Conservation (phyloP, 805 yeast genomes). For the Teunomyces stri region DNA sequence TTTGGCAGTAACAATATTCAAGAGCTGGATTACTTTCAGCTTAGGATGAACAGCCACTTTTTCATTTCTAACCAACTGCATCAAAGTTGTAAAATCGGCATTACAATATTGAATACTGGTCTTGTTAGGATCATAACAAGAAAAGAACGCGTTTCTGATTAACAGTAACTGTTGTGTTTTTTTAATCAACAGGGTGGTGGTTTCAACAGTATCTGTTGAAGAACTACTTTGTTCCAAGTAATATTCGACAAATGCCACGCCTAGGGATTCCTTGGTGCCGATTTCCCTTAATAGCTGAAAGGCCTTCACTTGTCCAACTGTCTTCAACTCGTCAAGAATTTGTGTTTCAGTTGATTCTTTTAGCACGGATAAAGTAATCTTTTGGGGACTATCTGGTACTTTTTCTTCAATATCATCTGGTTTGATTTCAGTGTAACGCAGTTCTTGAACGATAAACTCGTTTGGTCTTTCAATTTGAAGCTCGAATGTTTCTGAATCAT, state of each 20-base stretch:
- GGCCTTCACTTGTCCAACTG: constrained; percentile 39
- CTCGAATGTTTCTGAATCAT: constrained; percentile 11
- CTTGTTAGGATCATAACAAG: constrained; percentile 28
- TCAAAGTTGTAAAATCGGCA: constrained; percentile 36
- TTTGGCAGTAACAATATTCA: constrained; percentile 64
- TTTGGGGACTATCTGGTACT: constrained; percentile 44
- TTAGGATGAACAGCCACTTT: constrained; percentile 34
- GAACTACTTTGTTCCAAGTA: constrained; percentile 14
- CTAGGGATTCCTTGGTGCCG: constrained; percentile 50
- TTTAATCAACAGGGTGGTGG: constrained; percentile 12
- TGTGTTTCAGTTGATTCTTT: constrained; percentile 46
- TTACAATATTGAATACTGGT: constrained; percentile 38
- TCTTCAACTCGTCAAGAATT: constrained; percentile 39
- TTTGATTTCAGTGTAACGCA: constrained; percentile 13
- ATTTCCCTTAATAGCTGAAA: constrained; percentile 47
- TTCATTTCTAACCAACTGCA: constrained; percentile 36
- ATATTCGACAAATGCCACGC: constrained; percentile 56
- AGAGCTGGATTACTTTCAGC: constrained; percentile 58
- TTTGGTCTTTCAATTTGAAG: constrained; percentile 28
- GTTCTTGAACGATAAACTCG: constrained; percentile 33
- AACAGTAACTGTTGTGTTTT: constrained; percentile 12
- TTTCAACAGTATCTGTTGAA: constrained; percentile 10
- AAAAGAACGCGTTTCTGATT: constrained; percentile 27
- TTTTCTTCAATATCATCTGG: constrained; percentile 22
- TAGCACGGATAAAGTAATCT: constrained; percentile 45